Base-by-base conservation (phyloP, 176 grass and related monocot genomes). In the Rhynchospora breviuscula region DNA sequence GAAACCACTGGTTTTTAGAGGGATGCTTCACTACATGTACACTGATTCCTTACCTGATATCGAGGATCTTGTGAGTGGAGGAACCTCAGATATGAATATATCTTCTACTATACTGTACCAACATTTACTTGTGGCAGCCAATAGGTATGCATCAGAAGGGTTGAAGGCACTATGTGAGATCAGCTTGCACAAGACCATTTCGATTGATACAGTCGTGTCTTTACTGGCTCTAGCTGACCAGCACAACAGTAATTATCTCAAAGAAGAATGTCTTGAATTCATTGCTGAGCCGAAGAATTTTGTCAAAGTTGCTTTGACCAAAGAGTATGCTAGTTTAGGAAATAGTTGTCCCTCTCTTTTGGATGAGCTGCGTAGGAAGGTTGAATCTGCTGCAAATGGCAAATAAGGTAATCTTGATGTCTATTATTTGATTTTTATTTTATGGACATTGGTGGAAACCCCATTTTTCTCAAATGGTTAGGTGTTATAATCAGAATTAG, bases 21-120 rank as follows among this genome's bases (percentile, higher is more conserved):
- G 75, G 21, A 46, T 91, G 52, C 87, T 89, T 53, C 64, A 87
- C 53, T 92, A 89, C 49, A 80, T 88, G 13, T 91, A 91, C 54
- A 81, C 82, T 12, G 86, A 91, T 59, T 61, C 79, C 0, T 15
- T 88, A 33, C 67, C 83, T 26, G 8, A 13, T 2, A 46, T 85
- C 43, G 53, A 82, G 3, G 78, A 73, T 53, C 68, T 85, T 64
- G 23, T 64, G 0, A 13, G 62, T 25, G 65, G 15, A n/a, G 71
- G 10, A 10, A 52, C 18, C 21, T 45, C 13, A 18, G 71, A 45
- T n/a, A 49, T 9, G 11, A 22, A n/a, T 11, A 35, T 23, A 58
- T 72, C 63, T 58, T 40, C 43, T 7, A 66, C 64, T 29, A 51
- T 51, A 43, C 10, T 81, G 12, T 19, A 69, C 8, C 65, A 79